Evolutionary conservation across 768 basidiomycete genomes (phyloP), one percentile per base, ranked within the genome.

Genomic region (Tricholoma matsutake): DNA sequence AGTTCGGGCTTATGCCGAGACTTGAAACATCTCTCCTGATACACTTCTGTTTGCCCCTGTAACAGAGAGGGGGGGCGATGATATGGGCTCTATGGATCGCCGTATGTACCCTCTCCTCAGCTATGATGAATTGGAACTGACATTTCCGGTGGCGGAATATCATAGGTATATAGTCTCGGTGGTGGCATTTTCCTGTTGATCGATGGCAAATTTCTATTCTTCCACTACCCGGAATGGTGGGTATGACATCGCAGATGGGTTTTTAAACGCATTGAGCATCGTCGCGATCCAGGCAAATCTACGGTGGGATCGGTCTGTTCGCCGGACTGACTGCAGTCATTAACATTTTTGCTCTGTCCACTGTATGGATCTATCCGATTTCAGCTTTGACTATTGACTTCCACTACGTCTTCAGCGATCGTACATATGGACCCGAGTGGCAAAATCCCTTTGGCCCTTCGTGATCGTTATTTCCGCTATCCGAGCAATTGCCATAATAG

Each of bases 401-500:
- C 59, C 62, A 65, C 58, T 52, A 62, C 59, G 65, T 68, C 63
- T 64, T 65, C 65, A 89, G 88, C 80, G 83, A 76, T 89, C 89
- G 59, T 87, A 86, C 74, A 81, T 83, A 65, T 90, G 86, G 83
- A 81, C 81, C 57, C 79, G 86, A 64, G 86, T 81, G 3, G 78
- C 79, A 73, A 83, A 83, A 66, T 85, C 87, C 76, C 64, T 87
- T 35, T 91, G 88, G 89, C 87, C 87, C 2, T 86, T 89, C 71
- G 60, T 88, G 60, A 85, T 91, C 68, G 78, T 88, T 72, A 81
- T 86, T 61, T 79, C 76, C 68, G 83, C 82, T 28, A 70, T 90
- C 59, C 83, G 88, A 60, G 86, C 84, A 43, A 86, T 87, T 69
- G 68, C 88, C 62, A 90, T 90, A 85, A 86, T 89, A 70, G 84